phyloP scores from a whole-genome alignment of 257 asterid genomes.

The Nicotiana knightiana region DNA sequence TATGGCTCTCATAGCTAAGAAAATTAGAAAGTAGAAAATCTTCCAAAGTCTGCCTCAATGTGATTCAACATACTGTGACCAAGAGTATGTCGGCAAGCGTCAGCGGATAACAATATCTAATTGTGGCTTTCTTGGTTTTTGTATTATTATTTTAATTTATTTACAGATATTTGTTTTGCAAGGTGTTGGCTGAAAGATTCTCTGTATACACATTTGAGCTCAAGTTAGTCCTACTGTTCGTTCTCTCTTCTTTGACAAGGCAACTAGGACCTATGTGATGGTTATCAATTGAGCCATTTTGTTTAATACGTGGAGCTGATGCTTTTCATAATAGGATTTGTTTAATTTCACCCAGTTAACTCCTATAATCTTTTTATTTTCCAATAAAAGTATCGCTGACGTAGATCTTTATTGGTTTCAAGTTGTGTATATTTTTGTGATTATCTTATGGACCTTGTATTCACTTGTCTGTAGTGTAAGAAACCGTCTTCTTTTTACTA shows the following conservation, averaged over 20 bases:
- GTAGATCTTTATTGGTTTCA: background rate
- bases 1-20: constrained; percentile 69
- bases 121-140: background rate
- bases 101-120: background rate
- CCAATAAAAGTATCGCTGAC: background rate
- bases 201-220: background rate
- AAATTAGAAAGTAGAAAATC: constrained; percentile 25
- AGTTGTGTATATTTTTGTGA: background rate
- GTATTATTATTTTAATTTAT: no score
- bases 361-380: background rate
- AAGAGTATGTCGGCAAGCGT: background rate
- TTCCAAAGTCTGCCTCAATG: background rate
- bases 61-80: constrained; percentile 10
- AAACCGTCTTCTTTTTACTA: background rate
- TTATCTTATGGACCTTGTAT: background rate
- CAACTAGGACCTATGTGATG: background rate
- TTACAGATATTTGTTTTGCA: background rate
- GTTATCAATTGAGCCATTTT: background rate
- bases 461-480: background rate
- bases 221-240: background rate
- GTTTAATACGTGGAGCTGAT: background rate
- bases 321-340: background rate
- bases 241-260: background rate
- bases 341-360: background rate
- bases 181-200: background rate